phyloP scores from a whole-genome alignment of 2,329 filamentous ascomycete species.

The Paraphaeosphaeria sporulosa region DNA sequence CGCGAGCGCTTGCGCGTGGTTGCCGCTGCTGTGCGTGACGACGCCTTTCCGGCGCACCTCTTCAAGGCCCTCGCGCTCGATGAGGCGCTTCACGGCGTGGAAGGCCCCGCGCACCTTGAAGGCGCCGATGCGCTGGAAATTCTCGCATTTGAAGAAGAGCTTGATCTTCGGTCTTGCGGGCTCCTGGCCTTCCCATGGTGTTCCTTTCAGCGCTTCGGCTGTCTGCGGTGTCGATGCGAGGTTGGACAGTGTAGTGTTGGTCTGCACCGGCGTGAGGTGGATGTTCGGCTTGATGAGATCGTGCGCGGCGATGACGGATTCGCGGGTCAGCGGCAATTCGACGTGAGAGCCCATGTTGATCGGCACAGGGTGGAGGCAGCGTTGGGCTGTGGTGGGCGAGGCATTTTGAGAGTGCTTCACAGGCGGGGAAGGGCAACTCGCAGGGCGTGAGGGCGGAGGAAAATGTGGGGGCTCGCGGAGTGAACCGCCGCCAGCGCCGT shows the following conservation, averaged over 20 bases:
- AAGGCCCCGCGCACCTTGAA: constrained; percentile 95
- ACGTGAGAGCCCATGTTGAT: constrained; percentile 3
- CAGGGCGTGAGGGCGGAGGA: neutral
- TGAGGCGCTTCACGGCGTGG: constrained; percentile 78
- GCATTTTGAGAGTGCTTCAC: neutral
- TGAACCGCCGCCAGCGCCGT: neutral
- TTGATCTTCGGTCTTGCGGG: constrained; percentile 71
- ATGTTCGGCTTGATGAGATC: constrained; percentile 76
- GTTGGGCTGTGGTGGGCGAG: constrained; percentile 8
- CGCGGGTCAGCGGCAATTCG: constrained; percentile 70
- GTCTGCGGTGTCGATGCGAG: constrained; percentile 77
- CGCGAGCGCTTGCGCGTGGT: constrained; percentile 92
- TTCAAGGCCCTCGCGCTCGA: constrained; percentile 60
- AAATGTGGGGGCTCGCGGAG: neutral
- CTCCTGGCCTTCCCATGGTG: constrained; percentile 63
- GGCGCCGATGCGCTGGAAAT: constrained; percentile 86
- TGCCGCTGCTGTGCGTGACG: constrained; percentile 88
- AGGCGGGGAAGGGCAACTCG: neutral
- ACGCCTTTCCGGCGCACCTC: constrained; percentile 69
- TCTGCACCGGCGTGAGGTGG: constrained; percentile 84
- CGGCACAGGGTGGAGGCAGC: neutral
- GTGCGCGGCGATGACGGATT: constrained; percentile 76
- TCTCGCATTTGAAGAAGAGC: constrained; percentile 96
- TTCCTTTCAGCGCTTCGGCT: constrained; percentile 61
- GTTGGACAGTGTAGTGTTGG: constrained; percentile 74